Evolutionary conservation across 73 alveolate species (phyloP).

Genomic region (Tetrahymena elliotti): DNA sequence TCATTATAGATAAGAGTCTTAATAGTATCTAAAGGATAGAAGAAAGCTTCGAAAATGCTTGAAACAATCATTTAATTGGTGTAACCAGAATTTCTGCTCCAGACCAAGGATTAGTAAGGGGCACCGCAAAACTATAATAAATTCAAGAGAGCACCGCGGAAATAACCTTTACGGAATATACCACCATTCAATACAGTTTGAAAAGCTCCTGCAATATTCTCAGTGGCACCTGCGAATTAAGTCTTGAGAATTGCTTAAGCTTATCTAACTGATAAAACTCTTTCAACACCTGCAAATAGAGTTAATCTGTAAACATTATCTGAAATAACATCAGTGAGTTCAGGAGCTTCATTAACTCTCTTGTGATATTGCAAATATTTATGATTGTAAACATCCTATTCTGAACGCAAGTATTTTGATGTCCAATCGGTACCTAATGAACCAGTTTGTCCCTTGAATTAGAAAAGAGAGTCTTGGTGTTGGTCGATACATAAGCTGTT

Average conservation of each 20-base stretch:
- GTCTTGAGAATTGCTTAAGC: slow-evolving; percentile 35
- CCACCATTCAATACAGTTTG: slow-evolving; percentile 31
- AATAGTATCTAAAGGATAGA: slow-evolving; percentile 35
- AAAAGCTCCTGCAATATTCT: slow-evolving; percentile 32
- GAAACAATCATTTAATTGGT: background rate
- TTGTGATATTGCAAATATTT: background rate
- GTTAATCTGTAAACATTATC: slow-evolving; percentile 36
- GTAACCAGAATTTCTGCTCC: slow-evolving; percentile 17
- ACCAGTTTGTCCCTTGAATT: background rate
- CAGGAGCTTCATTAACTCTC: slow-evolving; percentile 8
- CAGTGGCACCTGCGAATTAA: slow-evolving; percentile 28
- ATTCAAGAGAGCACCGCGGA: slow-evolving; percentile 35
- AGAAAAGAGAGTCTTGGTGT: background rate
- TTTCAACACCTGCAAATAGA: slow-evolving; percentile 39
- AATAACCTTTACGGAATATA: slow-evolving; percentile 34
- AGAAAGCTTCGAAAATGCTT: slow-evolving; percentile 10
- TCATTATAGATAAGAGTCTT: slow-evolving; percentile 25
- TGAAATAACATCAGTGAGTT: slow-evolving; percentile 14
- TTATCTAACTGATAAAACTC: slow-evolving; percentile 32
- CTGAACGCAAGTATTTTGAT: background rate
- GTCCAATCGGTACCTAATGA: slow-evolving; percentile 1
- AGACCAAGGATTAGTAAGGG: slow-evolving; percentile 22
- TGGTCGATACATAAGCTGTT: background rate
- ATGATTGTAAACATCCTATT: background rate
- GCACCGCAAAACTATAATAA: slow-evolving; percentile 8